Evolutionary conservation across 2,329 filamentous ascomycete species (phyloP).

Genomic region (Cercospora sp.): DNA sequence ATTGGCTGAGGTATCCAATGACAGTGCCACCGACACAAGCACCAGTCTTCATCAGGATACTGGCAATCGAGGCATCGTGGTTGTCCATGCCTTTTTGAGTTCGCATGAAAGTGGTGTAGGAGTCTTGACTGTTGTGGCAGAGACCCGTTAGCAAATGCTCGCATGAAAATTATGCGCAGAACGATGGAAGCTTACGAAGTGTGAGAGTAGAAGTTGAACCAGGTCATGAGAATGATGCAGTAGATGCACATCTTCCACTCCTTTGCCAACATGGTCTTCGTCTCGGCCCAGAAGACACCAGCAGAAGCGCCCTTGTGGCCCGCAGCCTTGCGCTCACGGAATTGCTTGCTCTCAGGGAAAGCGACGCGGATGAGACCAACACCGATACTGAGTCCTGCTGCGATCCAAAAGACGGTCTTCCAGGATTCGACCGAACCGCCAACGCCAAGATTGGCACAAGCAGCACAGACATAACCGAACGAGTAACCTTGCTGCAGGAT

Average conservation of each 20-base stretch:
- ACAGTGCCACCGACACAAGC: constrained; percentile 73
- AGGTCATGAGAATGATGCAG: constrained; percentile 76
- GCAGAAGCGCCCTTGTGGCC: constrained; percentile 53
- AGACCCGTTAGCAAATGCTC: not conserved
- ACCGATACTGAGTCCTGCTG: constrained; percentile 64
- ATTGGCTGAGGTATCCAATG: constrained; percentile 74
- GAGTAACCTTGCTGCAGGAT: constrained; percentile 71
- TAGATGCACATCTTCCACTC: constrained; percentile 73
- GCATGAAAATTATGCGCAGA: not conserved
- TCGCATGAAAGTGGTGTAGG: constrained; percentile 79
- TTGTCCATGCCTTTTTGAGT: constrained; percentile 69
- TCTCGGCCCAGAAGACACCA: constrained; percentile 67
- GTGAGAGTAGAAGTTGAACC: constrained; percentile 73
- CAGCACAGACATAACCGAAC: constrained; percentile 76
- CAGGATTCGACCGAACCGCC: constrained; percentile 64
- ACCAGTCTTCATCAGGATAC: constrained; percentile 78
- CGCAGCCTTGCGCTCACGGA: constrained; percentile 66
- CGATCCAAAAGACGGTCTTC: constrained; percentile 68
- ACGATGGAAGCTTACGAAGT: constrained; percentile 43
- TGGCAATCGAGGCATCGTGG: constrained; percentile 65
- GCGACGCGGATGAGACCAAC: constrained; percentile 67
- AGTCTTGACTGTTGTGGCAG: constrained; percentile 62
- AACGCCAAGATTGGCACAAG: constrained; percentile 72
- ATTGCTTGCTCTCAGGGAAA: constrained; percentile 75
- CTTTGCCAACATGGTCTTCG: constrained; percentile 63